Conservation (phyloP, 768 basidiomycete genomes). For the Pisolithus albus region DNA sequence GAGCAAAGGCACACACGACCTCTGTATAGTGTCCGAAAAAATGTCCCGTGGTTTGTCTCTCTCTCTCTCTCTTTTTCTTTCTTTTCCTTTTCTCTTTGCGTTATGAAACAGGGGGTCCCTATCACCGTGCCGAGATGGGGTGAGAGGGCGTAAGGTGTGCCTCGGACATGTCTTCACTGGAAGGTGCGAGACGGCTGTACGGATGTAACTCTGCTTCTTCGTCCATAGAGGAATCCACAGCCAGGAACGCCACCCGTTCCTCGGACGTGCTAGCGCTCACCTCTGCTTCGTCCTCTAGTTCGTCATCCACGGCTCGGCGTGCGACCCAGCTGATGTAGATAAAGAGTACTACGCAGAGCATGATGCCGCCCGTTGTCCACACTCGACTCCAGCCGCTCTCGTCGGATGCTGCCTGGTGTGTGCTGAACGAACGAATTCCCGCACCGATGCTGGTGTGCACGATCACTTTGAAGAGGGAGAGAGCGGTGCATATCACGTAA, state of each 20-base stretch:
- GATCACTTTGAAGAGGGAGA: constrained; percentile 85
- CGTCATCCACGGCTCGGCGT: constrained; percentile 56
- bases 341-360: constrained; percentile 67
- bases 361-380: constrained; percentile 64
- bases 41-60: constrained; percentile 12
- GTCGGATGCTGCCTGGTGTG: constrained; percentile 40
- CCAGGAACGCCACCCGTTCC: constrained; percentile 45
- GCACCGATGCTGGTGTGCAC: constrained; percentile 86
- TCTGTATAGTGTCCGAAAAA: constrained; percentile 2
- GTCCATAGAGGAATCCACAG: constrained; percentile 15
- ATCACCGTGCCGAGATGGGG: constrained; percentile 14
- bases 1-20: not conserved
- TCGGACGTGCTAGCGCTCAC: constrained; percentile 30
- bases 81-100: constrained; percentile 9
- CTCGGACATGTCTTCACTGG: constrained; percentile 39
- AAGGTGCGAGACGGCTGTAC: constrained; percentile 13
- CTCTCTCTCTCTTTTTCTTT: constrained; percentile 3
- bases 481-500: constrained; percentile 72
- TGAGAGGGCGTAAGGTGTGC: constrained; percentile 30
- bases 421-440: constrained; percentile 71
- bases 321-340: constrained; percentile 78
- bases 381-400: constrained; percentile 44
- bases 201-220: constrained; percentile 17
- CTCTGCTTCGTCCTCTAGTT: constrained; percentile 39
- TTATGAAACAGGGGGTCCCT: constrained; percentile 9